Conservation (phyloP, 257 asterid genomes). For the Plantago ovata region DNA sequence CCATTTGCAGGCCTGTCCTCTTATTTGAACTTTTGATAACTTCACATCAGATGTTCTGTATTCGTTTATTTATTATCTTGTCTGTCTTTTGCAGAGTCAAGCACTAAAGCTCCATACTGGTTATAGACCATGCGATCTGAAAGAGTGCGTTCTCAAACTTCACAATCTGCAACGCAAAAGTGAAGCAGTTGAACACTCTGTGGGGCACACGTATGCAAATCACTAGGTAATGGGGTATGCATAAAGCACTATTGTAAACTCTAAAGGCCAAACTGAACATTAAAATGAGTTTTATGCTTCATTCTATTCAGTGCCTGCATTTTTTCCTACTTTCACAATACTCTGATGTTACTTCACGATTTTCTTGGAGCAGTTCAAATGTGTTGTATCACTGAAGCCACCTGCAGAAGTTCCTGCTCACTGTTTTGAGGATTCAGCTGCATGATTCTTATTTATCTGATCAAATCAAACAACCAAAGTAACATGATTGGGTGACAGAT, state of each 20-base stretch:
- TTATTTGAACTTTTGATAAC: too few relatives aligned
- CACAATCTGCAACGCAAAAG: conserved; percentile 36
- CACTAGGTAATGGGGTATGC: conserved; percentile 37
- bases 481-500: neutral
- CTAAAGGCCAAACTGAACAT: too few relatives aligned
- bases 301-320: too few relatives aligned
- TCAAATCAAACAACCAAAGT: conserved; percentile 1
- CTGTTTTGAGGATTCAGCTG: conserved; percentile 30
- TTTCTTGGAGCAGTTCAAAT: conserved; percentile 40
- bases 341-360: conserved; percentile 17
- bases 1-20: too few relatives aligned
- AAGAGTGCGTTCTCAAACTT: conserved; percentile 56
- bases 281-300: neutral
- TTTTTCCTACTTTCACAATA: neutral
- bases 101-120: conserved; percentile 58
- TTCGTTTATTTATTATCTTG: neutral
- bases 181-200: conserved; percentile 30
- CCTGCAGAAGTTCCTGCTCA: conserved; percentile 31
- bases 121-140: conserved; percentile 53
- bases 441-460: conserved; percentile 22
- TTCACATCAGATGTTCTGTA: too few relatives aligned
- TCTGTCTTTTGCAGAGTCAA: conserved; percentile 40
- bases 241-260: neutral
- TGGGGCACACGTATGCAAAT: conserved; percentile 43
- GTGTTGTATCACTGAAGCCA: conserved; percentile 35